Evolutionary conservation across 208 protist genomes (phyloP).

Genomic region (Zelonia costaricensis): DNA sequence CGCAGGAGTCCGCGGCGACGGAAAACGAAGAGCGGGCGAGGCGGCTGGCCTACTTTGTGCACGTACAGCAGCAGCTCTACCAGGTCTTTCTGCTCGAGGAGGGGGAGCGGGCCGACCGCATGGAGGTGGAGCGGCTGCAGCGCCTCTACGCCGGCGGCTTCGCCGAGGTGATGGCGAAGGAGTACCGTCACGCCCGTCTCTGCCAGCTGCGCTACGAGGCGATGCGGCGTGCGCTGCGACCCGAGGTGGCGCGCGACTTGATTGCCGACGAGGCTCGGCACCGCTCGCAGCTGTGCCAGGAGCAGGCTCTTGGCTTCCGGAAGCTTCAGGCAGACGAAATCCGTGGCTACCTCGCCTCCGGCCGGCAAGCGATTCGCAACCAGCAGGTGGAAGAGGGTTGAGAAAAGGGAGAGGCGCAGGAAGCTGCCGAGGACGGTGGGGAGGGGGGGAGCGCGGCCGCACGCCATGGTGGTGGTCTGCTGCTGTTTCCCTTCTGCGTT

Average conservation of each 20-base stretch:
- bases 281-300: slow-evolving; percentile 22
- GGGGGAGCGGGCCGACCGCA: slow-evolving; percentile 14
- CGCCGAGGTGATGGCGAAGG: slow-evolving; percentile 23
- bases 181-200: slow-evolving; percentile 22
- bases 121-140: slow-evolving; percentile 32
- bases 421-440: background rate
- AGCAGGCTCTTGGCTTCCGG: slow-evolving; percentile 22
- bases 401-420: background rate
- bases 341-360: slow-evolving; percentile 17
- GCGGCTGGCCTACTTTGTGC: slow-evolving; percentile 18
- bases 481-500: no score
- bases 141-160: slow-evolving; percentile 20
- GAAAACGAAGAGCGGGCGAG: slow-evolving; percentile 15
- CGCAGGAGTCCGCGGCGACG: slow-evolving; percentile 9
- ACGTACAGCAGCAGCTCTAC: slow-evolving; percentile 25
- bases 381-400: slow-evolving; percentile 5
- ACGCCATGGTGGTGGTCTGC: no score
- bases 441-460: no score
- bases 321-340: slow-evolving; percentile 20
- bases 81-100: slow-evolving; percentile 29
- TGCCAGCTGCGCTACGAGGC: slow-evolving; percentile 28
- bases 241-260: slow-evolving; percentile 19
- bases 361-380: slow-evolving; percentile 3
- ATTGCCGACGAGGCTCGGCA: slow-evolving; percentile 23
- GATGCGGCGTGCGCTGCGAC: slow-evolving; percentile 7